A percentile compares a stretch with the other conserved stretches of the same genome.
Evolutionary conservation across 805 yeast species (phyloP).

Genomic region (Phaffomyces thermotolerans): DNA sequence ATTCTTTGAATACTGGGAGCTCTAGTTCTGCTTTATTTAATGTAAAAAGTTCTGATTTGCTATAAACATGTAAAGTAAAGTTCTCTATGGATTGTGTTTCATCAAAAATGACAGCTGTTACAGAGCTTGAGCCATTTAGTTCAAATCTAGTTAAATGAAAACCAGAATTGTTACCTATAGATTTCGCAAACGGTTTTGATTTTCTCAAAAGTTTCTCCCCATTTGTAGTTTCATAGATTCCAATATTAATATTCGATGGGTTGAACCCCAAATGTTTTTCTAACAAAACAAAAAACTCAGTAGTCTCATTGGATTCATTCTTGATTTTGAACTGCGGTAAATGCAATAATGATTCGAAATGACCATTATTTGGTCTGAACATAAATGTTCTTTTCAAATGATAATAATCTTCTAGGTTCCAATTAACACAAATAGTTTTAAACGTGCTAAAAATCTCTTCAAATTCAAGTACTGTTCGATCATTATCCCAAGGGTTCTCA

Average conservation of each 20-base stretch:
- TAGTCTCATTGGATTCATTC: slow-evolving; percentile 24
- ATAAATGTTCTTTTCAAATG: slow-evolving; percentile 24
- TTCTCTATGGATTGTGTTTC: slow-evolving; percentile 9
- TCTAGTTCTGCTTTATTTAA: slow-evolving; percentile 28
- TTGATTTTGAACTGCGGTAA: slow-evolving; percentile 39
- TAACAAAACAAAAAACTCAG: slow-evolving; percentile 40
- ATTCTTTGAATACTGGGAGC: slow-evolving; percentile 15
- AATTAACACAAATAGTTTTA: slow-evolving; percentile 53
- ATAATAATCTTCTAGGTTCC: slow-evolving; percentile 38
- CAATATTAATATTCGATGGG: slow-evolving; percentile 20
- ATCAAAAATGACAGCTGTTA: slow-evolving; percentile 24
- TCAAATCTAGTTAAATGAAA: slow-evolving; percentile 29
- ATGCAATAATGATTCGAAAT: slow-evolving; percentile 15
- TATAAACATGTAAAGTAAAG: slow-evolving; percentile 17
- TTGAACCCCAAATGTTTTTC: slow-evolving; percentile 38
- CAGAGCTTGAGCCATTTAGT: slow-evolving; percentile 22
- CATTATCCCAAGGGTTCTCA: slow-evolving; percentile 40
- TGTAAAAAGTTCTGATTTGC: slow-evolving; percentile 6
- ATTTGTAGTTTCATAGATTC: slow-evolving; percentile 22
- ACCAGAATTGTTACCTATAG: slow-evolving; percentile 31
- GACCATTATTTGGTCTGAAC: slow-evolving; percentile 16
- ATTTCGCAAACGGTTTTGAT: slow-evolving; percentile 2
- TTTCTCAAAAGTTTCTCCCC: slow-evolving; percentile 25
- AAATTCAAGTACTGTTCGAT: slow-evolving; percentile 14
- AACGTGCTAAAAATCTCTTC: slow-evolving; percentile 33